Base-by-base conservation (phyloP, 2,329 filamentous ascomycete species). In the Aspergillus terreus region DNA sequence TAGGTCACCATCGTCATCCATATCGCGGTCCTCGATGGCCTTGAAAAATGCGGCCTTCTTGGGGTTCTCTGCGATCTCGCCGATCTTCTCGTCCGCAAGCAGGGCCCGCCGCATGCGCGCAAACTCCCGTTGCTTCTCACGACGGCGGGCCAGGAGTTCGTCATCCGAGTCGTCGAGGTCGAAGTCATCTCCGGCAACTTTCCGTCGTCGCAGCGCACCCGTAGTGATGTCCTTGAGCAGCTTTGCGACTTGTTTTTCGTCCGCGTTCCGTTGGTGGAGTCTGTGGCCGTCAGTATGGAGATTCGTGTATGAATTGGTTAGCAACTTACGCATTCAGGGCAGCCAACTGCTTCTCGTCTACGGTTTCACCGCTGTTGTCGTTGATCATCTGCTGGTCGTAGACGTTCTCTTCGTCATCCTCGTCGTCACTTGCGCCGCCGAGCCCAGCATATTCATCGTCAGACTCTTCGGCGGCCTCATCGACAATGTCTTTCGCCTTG, bases 401-500 rank as follows among this genome's bases (percentile, higher is more conserved):
- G 33, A 86, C 87, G 53, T 89, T 82, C 52, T 91, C 88, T 50
- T 86, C 86, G 41, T 82, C 86, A 42, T 84, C 86, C 58, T 92
- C 90, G 59, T 97, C 92, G 54, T 92, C 92, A 70, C 92, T 92
- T 10, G 78, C 87, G 56, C 94, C 94, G 59, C 94, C 94, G 9
- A 99, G 78, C 4, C 94, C 94, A 36, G 92, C 92, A 68, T 97
- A 99, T 70, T 99, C 94, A 67, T 99, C 94, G 67, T 99, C 95
- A 0, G 94, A 99, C 72, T 99, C 94, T 63, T 96, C 90, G 54
- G 94, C 92, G 67, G 95, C 91, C 59, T 96, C 94, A 58, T 97
- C 83, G 35, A 99, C 80, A 81, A 96, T 88, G 21, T 87, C 85
- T 63, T 85, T 91, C 0, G 92, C 92, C 66, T 88, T 86, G 73